Evolutionary conservation across 441 rosid genomes (phyloP).

Genomic region (Aquilaria agallochum): DNA sequence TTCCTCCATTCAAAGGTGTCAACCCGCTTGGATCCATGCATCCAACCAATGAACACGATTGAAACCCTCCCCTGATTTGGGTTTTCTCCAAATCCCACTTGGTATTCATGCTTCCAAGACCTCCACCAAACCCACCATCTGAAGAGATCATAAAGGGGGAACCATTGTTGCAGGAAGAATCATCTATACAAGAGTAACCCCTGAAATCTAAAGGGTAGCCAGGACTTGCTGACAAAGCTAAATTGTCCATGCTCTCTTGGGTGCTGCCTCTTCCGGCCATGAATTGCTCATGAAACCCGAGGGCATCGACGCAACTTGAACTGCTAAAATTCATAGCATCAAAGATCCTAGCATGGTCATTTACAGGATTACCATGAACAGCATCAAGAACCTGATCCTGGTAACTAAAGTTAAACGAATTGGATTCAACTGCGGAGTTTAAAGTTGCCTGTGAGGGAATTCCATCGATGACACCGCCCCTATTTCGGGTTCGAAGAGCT

Average conservation of each 20-base stretch:
- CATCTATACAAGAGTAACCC: slow-evolving; percentile 27
- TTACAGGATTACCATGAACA: slow-evolving; percentile 18
- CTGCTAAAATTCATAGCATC: slow-evolving; percentile 25
- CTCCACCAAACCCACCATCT: slow-evolving; percentile 32
- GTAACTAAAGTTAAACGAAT: slow-evolving; percentile 27
- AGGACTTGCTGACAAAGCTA: slow-evolving; percentile 33
- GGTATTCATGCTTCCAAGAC: slow-evolving; percentile 19
- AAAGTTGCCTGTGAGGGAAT: slow-evolving; percentile 17
- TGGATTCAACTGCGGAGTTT: slow-evolving; percentile 22
- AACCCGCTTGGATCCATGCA: slow-evolving; percentile 37
- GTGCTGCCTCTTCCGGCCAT: slow-evolving; percentile 36
- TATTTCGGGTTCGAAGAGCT: slow-evolving; percentile 22
- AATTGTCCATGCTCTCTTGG: slow-evolving; percentile 43
- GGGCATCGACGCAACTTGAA: slow-evolving; percentile 19
- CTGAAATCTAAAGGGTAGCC: slow-evolving; percentile 37
- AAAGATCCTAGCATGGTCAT: slow-evolving; percentile 15
- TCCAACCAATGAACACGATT: slow-evolving; percentile 28
- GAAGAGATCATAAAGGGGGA: slow-evolving; percentile 23
- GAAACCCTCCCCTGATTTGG: slow-evolving; percentile 31
- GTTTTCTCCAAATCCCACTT: slow-evolving; percentile 36
- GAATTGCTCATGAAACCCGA: slow-evolving; percentile 35
- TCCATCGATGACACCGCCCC: slow-evolving; percentile 23
- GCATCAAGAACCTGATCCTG: slow-evolving; percentile 26
- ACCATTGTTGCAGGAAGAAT: slow-evolving; percentile 31
- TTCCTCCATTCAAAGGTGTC: slow-evolving; percentile 34